A percentile compares a stretch with the other conserved stretches of the same genome.
phyloP scores from a whole-genome alignment of 345 rosid genomes.

The Aethionema arabicum region DNA sequence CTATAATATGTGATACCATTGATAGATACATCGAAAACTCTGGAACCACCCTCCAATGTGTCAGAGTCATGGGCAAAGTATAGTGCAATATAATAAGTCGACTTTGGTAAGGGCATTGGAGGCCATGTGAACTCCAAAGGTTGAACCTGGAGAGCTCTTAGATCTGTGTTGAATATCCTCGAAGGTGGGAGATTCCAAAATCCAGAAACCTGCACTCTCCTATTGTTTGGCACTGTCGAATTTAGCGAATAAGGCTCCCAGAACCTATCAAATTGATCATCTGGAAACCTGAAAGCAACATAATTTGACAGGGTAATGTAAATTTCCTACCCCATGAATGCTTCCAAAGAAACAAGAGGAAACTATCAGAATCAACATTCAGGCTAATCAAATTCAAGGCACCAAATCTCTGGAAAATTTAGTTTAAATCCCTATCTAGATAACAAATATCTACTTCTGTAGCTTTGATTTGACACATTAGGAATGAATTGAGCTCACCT shows the following conservation, averaged over 20 bases:
- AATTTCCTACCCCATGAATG: too few relatives aligned
- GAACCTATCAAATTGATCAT: slow-evolving; percentile 70
- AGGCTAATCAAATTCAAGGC: background rate
- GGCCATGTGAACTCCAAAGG: slow-evolving; percentile 76
- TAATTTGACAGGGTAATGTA: background rate
- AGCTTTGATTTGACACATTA: background rate
- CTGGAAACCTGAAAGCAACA: slow-evolving; percentile 59
- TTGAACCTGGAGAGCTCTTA: slow-evolving; percentile 41
- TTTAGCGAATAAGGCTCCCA: slow-evolving; percentile 66
- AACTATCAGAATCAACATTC: background rate
- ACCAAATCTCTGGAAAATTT: background rate
- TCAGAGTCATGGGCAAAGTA: slow-evolving; percentile 68
- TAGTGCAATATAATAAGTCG: slow-evolving; percentile 65
- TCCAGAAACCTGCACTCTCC: slow-evolving; percentile 57
- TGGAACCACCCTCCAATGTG: slow-evolving; percentile 37
- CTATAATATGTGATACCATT: slow-evolving; percentile 59
- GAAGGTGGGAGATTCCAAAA: slow-evolving; percentile 91
- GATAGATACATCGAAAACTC: slow-evolving; percentile 54
- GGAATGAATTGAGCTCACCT: slow-evolving; percentile 42
- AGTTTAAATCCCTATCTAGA: background rate
- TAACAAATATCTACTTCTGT: background rate
- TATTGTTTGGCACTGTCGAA: slow-evolving; percentile 43
- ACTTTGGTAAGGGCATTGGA: slow-evolving; percentile 40
- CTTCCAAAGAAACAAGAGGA: slow-evolving; percentile 1
- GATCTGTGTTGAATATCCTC: slow-evolving; percentile 66